Percentiles rank a stretch among this genome's conserved stretches.
Conservation (phyloP, 495 filamentous ascomycete species). For the Hypoxylon intermedium region DNA sequence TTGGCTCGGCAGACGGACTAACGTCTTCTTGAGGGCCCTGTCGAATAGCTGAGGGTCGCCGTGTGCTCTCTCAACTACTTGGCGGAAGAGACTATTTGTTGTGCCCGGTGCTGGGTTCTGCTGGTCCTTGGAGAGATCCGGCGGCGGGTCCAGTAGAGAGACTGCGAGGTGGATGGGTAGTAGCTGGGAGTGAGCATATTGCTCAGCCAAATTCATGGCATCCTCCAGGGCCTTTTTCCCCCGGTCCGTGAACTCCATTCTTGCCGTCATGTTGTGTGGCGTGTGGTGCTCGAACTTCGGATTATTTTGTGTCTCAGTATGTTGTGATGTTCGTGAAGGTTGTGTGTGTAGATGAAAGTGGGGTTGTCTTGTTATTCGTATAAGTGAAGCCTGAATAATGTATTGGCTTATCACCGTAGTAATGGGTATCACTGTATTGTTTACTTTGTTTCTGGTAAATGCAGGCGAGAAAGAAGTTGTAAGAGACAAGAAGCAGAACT, state of each 20-base stretch:
- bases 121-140: slow-evolving; percentile 78
- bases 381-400: slow-evolving; percentile 10
- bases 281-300: background rate
- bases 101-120: slow-evolving; percentile 67
- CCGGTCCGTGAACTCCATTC: slow-evolving; percentile 89
- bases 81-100: slow-evolving; percentile 80
- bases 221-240: slow-evolving; percentile 87
- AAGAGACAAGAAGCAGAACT: slow-evolving; percentile 15
- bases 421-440: slow-evolving; percentile 16
- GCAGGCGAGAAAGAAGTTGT: slow-evolving; percentile 6
- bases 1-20: slow-evolving; percentile 91
- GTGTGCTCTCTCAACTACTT: slow-evolving; percentile 92
- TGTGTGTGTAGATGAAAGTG: slow-evolving; percentile 13
- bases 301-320: slow-evolving; percentile 5
- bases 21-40: slow-evolving; percentile 83
- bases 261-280: slow-evolving; percentile 54
- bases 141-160: slow-evolving; percentile 81
- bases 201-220: slow-evolving; percentile 79
- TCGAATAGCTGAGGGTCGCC: slow-evolving; percentile 90
- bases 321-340: slow-evolving; percentile 1
- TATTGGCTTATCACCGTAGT: slow-evolving; percentile 8
- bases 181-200: slow-evolving; percentile 90
- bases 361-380: slow-evolving; percentile 7
- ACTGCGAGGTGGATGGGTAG: slow-evolving; percentile 88
- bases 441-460: slow-evolving; percentile 14